These are phyloP conservation scores for Baeospora myosura DNA, from an alignment of 1,284 basidiomycete species.

Conservation along the genomic window DNA sequence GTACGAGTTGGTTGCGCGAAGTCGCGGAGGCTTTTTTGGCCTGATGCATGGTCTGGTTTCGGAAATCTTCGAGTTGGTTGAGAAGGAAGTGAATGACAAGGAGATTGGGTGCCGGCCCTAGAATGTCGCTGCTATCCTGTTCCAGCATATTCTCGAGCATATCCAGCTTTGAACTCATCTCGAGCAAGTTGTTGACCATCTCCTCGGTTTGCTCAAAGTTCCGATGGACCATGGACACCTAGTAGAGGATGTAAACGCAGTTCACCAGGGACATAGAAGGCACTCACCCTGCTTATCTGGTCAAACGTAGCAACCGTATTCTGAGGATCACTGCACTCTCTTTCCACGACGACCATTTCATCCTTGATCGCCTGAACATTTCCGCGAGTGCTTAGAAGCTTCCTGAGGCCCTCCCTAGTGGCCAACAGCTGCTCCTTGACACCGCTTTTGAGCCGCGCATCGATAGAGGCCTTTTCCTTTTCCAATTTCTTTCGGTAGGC, in stretches of 20 bases:
- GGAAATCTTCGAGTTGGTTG: conserved; percentile 84
- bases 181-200: conserved; percentile 87
- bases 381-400: conserved; percentile 75
- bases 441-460: conserved; percentile 85
- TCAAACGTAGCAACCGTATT: conserved; percentile 77
- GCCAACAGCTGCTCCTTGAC: conserved; percentile 93
- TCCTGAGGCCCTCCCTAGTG: conserved; percentile 83
- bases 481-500: conserved; percentile 91
- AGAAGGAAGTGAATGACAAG: conserved; percentile 89
- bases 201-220: conserved; percentile 94
- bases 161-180: conserved; percentile 83
- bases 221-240: conserved; percentile 94
- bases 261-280: neutral
- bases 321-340: conserved; percentile 67
- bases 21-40: conserved; percentile 78
- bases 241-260: conserved; percentile 11
- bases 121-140: conserved; percentile 64
- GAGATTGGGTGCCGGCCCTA: conserved; percentile 82
- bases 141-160: conserved; percentile 74
- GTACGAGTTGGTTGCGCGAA: conserved; percentile 61
- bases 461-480: conserved; percentile 95
- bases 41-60: conserved; percentile 89
- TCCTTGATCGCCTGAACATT: conserved; percentile 87
- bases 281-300: conserved; percentile 82
- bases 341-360: conserved; percentile 86